These are phyloP conservation scores for Ogataea populi-albae DNA, from an alignment of 805 yeast genomes.

Conservation along the genomic window DNA sequence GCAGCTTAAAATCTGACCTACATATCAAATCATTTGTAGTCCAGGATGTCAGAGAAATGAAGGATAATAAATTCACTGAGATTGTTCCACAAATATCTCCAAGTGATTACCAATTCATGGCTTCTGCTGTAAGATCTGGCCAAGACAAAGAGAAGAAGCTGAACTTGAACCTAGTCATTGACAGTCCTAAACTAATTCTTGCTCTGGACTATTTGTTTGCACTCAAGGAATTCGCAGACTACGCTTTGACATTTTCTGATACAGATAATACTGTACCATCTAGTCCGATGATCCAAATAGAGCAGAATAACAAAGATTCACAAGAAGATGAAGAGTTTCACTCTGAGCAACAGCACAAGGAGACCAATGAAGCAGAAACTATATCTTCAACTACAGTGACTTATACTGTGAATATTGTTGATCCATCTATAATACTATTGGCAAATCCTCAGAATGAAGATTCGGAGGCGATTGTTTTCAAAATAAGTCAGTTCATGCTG, in stretches of 20 bases:
- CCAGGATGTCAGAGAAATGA: conserved; percentile 62
- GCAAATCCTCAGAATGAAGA: conserved; percentile 70
- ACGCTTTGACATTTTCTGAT: conserved; percentile 36
- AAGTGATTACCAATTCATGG: conserved; percentile 68
- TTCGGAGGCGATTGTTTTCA: conserved; percentile 88
- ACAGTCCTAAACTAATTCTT: conserved; percentile 74
- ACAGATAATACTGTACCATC: neutral
- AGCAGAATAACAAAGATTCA: neutral
- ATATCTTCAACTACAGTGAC: conserved; percentile 33
- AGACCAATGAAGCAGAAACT: conserved; percentile 6
- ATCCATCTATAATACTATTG: conserved; percentile 72
- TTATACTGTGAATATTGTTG: conserved; percentile 64
- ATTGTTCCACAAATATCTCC: conserved; percentile 70
- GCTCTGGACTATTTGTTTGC: conserved; percentile 87
- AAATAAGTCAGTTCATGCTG: conserved; percentile 72
- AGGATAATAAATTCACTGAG: conserved; percentile 70
- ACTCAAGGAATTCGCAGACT: conserved; percentile 59
- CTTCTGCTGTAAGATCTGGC: conserved; percentile 46
- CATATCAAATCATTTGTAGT: conserved; percentile 72
- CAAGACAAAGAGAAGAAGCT: conserved; percentile 37
- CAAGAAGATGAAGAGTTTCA: conserved; percentile 4
- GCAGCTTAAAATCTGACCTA: conserved; percentile 57
- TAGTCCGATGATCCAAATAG: neutral
- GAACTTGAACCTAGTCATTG: conserved; percentile 60
- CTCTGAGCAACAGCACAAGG: conserved; percentile 13